Evolutionary conservation across 495 filamentous ascomycete genomes (phyloP).

Genomic region (Jackrogersella minutella): DNA sequence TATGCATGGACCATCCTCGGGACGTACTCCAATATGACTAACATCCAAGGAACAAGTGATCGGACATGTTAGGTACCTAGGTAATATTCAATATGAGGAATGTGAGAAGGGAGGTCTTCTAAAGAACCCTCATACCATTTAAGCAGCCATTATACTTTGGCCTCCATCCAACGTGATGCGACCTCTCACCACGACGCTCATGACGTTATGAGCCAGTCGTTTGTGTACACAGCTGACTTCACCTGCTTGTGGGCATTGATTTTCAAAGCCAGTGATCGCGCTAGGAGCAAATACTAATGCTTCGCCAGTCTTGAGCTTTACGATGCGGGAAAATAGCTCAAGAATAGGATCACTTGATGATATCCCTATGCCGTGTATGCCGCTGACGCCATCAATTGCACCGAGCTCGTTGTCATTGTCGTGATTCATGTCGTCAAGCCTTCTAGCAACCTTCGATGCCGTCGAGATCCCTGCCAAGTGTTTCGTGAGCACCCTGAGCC

Average conservation of each 20-base stretch:
- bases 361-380: neutral
- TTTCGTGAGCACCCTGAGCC: slow-evolving; percentile 66
- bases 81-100: no score
- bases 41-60: no score
- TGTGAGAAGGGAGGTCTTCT: no score
- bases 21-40: no score
- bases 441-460: neutral
- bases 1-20: no score
- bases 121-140: neutral
- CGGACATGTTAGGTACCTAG: no score
- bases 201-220: slow-evolving; percentile 38
- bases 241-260: neutral
- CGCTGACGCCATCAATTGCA: slow-evolving; percentile 51
- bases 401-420: slow-evolving; percentile 67
- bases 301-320: neutral
- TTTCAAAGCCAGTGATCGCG: neutral
- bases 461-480: slow-evolving; percentile 63
- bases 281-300: neutral
- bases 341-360: neutral
- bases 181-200: slow-evolving; percentile 50
- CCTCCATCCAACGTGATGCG: slow-evolving; percentile 66
- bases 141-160: slow-evolving; percentile 56
- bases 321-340: neutral
- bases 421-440: slow-evolving; percentile 8
- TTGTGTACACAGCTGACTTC: neutral